Conservation (phyloP, 2,329 filamentous ascomycete genomes). For the Colletotrichum ledebouriae region DNA sequence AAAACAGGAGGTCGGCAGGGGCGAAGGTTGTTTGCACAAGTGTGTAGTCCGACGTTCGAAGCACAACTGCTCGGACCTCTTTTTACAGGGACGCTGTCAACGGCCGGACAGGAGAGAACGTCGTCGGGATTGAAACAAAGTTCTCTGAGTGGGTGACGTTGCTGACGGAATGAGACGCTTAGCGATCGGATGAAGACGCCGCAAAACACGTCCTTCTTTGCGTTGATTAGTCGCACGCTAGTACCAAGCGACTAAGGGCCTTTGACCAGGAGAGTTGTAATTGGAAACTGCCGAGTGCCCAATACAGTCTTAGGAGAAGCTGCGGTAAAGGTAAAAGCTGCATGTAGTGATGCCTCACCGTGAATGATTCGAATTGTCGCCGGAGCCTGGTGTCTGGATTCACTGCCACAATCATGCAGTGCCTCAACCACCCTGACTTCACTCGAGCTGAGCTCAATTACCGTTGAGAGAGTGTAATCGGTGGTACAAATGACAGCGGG, state of each 20-base stretch:
- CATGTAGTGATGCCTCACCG: constrained; percentile 5
- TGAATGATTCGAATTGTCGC: constrained; percentile 12
- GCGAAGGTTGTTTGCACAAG: constrained; percentile 15
- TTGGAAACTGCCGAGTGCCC: constrained; percentile 9
- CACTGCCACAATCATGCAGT: constrained; percentile 29
- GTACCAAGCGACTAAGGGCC: constrained; percentile 2
- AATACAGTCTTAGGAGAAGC: background rate
- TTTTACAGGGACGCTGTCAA: constrained; percentile 37
- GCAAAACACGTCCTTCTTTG: constrained; percentile 27
- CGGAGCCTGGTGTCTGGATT: constrained; percentile 11
- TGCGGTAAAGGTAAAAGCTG: background rate
- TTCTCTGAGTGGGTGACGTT: constrained; percentile 40
- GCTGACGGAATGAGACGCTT: constrained; percentile 33
- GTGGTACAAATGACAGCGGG: background rate
- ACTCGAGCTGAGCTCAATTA: constrained; percentile 28
- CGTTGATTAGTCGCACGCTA: constrained; percentile 28
- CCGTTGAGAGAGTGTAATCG: background rate
- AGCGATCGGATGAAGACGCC: constrained; percentile 37
- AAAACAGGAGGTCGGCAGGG: constrained; percentile 9
- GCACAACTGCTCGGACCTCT: constrained; percentile 33
- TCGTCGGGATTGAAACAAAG: constrained; percentile 40
- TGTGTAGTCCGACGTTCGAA: constrained; percentile 23
- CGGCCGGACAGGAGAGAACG: constrained; percentile 35
- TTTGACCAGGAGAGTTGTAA: constrained; percentile 9
- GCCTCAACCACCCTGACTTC: constrained; percentile 16